Conservation (phyloP, 805 yeast genomes). For the Candida schatavii region DNA sequence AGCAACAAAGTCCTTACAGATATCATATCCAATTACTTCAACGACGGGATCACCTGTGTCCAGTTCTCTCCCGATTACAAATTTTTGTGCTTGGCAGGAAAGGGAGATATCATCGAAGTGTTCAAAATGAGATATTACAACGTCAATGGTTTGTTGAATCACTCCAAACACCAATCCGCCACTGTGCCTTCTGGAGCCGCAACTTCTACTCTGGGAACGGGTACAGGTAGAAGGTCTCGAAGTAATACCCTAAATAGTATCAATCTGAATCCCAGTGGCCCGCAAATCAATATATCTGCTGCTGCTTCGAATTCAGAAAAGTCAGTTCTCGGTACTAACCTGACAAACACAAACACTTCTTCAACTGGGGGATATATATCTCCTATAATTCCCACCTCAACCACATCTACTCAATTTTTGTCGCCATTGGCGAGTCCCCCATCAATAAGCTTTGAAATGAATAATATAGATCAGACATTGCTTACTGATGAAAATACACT, state of each 20-base stretch:
- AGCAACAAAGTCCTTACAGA: slow-evolving; percentile 40
- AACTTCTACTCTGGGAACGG: slow-evolving; percentile 15
- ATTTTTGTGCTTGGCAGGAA: slow-evolving; percentile 47
- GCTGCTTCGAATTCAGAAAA: background rate
- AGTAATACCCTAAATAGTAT: slow-evolving; percentile 38
- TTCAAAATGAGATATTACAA: slow-evolving; percentile 41
- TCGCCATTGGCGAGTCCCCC: slow-evolving; percentile 23
- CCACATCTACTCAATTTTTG: slow-evolving; percentile 9
- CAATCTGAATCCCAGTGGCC: slow-evolving; percentile 14
- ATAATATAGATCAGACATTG: slow-evolving; percentile 12
- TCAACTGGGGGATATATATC: no score
- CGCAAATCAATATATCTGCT: slow-evolving; percentile 4
- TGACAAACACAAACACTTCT: no score
- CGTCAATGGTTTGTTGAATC: slow-evolving; percentile 31
- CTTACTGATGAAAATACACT: background rate
- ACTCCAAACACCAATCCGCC: slow-evolving; percentile 5
- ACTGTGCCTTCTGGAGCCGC: slow-evolving; percentile 8
- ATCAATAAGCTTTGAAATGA: slow-evolving; percentile 20
- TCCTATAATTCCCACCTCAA: no score
- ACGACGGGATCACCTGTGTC: slow-evolving; percentile 56
- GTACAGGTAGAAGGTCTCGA: slow-evolving; percentile 34
- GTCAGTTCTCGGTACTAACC: no score
- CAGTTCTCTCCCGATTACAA: slow-evolving; percentile 48
- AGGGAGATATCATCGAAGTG: slow-evolving; percentile 49
- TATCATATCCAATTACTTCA: slow-evolving; percentile 58